phyloP scores from a whole-genome alignment of 371 early-diverging fungal species.

The Syncephalastrum sp. region DNA sequence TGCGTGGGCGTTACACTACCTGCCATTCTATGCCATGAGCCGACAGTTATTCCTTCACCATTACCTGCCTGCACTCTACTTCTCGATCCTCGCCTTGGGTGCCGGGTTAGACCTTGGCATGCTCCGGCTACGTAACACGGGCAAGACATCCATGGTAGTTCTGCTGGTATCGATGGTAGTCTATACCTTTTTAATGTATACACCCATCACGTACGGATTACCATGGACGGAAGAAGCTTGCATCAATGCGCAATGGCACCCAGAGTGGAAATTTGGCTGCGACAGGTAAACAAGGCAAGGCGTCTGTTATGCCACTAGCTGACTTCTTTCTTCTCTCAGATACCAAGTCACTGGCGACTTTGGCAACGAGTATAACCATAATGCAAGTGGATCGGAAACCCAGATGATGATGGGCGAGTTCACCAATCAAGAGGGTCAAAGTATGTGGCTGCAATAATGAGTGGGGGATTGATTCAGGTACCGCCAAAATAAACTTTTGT shows the following conservation, averaged over 20 bases:
- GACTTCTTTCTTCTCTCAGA: too few relatives aligned
- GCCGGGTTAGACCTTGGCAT: slow-evolving; percentile 71
- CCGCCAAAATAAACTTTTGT: too few relatives aligned
- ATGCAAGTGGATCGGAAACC: too few relatives aligned
- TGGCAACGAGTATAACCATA: too few relatives aligned
- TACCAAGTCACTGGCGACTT: too few relatives aligned
- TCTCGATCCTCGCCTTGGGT: slow-evolving; percentile 73
- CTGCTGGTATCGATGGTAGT: slow-evolving; percentile 42
- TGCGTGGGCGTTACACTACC: slow-evolving; percentile 91
- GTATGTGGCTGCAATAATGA: too few relatives aligned
- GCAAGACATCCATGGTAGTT: slow-evolving; percentile 17
- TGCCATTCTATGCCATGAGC: slow-evolving; percentile 94
- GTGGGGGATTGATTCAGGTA: too few relatives aligned
- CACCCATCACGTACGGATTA: slow-evolving; percentile 83
- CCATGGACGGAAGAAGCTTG: slow-evolving; percentile 64
- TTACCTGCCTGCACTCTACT: slow-evolving; percentile 93
- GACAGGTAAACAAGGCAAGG: slow-evolving; percentile 12
- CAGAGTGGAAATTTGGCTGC: slow-evolving; percentile 22
- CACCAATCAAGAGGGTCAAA: neutral
- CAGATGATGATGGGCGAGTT: too few relatives aligned
- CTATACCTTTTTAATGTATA: slow-evolving; percentile 59
- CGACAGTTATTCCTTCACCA: slow-evolving; percentile 98
- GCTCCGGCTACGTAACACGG: too few relatives aligned
- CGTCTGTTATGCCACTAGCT: too few relatives aligned
- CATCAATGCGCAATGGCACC: slow-evolving; percentile 22